A percentile compares a stretch with the other conserved stretches of the same genome.
Evolutionary conservation across 768 basidiomycete genomes (phyloP).

Genomic region (Boletus rubropictus): DNA sequence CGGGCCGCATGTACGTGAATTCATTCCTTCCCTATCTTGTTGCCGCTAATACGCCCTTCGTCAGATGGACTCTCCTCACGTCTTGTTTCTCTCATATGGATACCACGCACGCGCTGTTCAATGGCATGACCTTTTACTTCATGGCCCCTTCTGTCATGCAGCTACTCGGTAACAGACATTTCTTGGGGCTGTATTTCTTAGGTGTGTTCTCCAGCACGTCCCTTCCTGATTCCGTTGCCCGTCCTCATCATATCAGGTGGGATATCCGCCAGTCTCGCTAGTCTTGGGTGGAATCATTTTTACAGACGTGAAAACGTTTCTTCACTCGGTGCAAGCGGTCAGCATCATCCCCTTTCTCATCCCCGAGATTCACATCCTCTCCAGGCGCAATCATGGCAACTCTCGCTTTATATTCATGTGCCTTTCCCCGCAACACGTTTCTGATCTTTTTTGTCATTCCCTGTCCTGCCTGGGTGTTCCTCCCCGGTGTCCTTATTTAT

Average conservation of each 20-base stretch:
- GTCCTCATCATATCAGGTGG: slow-evolving; percentile 42
- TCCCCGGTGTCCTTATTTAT: slow-evolving; percentile 49
- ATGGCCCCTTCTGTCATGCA: slow-evolving; percentile 61
- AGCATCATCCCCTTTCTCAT: background rate
- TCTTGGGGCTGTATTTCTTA: slow-evolving; percentile 69
- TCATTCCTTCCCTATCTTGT: background rate
- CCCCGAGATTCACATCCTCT: background rate
- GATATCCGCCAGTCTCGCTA: slow-evolving; percentile 46
- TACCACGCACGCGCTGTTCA: slow-evolving; percentile 61
- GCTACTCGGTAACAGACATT: slow-evolving; percentile 59
- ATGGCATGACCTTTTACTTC: slow-evolving; percentile 74
- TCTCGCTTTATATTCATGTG: slow-evolving; percentile 67
- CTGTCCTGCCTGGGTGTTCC: slow-evolving; percentile 71
- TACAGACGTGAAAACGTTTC: slow-evolving; percentile 27
- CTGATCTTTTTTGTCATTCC: slow-evolving; percentile 72
- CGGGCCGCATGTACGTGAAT: slow-evolving; percentile 58
- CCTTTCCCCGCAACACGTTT: slow-evolving; percentile 61
- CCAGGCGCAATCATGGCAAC: slow-evolving; percentile 67
- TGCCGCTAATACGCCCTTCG: background rate
- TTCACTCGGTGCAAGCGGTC: slow-evolving; percentile 72
- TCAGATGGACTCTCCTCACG: slow-evolving; percentile 72
- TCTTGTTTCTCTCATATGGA: slow-evolving; percentile 65
- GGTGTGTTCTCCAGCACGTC: slow-evolving; percentile 31
- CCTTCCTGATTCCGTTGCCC: background rate
- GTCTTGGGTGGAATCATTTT: slow-evolving; percentile 42